Conservation (phyloP, 495 filamentous ascomycete genomes). For the Bombardia bombarda region DNA sequence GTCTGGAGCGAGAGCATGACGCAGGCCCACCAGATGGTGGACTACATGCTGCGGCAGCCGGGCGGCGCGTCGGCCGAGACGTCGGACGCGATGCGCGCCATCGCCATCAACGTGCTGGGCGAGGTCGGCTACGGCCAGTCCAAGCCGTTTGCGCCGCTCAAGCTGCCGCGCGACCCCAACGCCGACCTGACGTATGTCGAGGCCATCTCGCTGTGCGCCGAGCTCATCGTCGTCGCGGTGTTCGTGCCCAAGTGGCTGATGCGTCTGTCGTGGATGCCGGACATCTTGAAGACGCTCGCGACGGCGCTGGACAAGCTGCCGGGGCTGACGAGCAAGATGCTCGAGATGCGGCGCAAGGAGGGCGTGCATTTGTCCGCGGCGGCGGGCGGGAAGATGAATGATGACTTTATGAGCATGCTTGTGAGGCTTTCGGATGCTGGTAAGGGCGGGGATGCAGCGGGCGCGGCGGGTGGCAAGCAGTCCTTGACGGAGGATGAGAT, state of each 20-base stretch:
- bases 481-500: slow-evolving; percentile 35
- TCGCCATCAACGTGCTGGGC: slow-evolving; percentile 37
- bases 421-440: slow-evolving; percentile 14
- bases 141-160: slow-evolving; percentile 21
- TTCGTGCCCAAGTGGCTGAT: slow-evolving; percentile 22
- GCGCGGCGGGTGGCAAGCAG: neutral
- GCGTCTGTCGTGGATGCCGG: slow-evolving; percentile 23
- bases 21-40: slow-evolving; percentile 26
- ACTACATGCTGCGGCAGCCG: slow-evolving; percentile 16
- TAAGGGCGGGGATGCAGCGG: neutral
- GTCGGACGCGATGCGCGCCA: slow-evolving; percentile 17
- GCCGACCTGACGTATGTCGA: slow-evolving; percentile 26
- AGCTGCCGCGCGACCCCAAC: slow-evolving; percentile 6
- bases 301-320: slow-evolving; percentile 14
- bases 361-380: neutral
- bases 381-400: slow-evolving; percentile 1
- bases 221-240: slow-evolving; percentile 23
- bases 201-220: slow-evolving; percentile 22
- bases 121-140: slow-evolving; percentile 28
- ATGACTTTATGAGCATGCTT: slow-evolving; percentile 33
- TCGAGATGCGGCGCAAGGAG: slow-evolving; percentile 23
- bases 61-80: slow-evolving; percentile 12
- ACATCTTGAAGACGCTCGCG: slow-evolving; percentile 20
- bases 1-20: slow-evolving; percentile 30
- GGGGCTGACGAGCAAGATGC: slow-evolving; percentile 17